phyloP scores from a whole-genome alignment of 352 stramenopile species.

The Globisporangium paddicum region DNA sequence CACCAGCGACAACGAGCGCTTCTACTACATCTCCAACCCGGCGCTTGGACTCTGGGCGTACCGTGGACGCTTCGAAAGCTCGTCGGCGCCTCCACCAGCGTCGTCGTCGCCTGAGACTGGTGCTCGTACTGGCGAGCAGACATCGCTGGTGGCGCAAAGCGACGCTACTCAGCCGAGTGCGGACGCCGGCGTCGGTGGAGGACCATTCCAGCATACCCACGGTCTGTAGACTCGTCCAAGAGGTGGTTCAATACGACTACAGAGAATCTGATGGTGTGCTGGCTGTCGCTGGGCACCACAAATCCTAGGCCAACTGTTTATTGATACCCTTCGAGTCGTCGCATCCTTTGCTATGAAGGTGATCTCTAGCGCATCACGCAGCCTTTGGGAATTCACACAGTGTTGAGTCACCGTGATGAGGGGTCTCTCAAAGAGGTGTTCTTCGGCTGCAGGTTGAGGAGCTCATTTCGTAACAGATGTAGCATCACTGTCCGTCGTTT shows the following conservation, averaged over 20 bases:
- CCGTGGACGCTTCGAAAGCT: constrained; percentile 72
- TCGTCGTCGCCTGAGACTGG: constrained; percentile 4
- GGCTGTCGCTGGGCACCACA: too few relatives aligned
- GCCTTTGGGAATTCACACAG: too few relatives aligned
- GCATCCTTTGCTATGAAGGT: too few relatives aligned
- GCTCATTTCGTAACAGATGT: too few relatives aligned
- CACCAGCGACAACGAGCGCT: constrained; percentile 69
- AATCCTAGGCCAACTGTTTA: too few relatives aligned
- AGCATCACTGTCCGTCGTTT: background rate
- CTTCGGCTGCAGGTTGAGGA: too few relatives aligned
- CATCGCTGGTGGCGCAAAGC: constrained; percentile 25
- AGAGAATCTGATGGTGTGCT: too few relatives aligned
- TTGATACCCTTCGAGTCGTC: too few relatives aligned
- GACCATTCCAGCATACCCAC: constrained; percentile 51
- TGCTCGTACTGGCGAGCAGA: constrained; percentile 6
- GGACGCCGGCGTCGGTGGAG: constrained; percentile 68
- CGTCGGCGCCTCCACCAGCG: constrained; percentile 15
- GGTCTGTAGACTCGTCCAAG: background rate
- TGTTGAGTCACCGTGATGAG: too few relatives aligned
- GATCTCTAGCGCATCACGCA: too few relatives aligned
- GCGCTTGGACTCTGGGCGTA: constrained; percentile 95
- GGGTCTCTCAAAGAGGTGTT: too few relatives aligned
- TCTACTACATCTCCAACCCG: constrained; percentile 97
- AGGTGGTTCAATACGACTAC: too few relatives aligned
- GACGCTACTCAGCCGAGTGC: constrained; percentile 52